phyloP scores from a whole-genome alignment of 2,329 filamentous ascomycete species.

The Ceratocystis smalleyi region DNA sequence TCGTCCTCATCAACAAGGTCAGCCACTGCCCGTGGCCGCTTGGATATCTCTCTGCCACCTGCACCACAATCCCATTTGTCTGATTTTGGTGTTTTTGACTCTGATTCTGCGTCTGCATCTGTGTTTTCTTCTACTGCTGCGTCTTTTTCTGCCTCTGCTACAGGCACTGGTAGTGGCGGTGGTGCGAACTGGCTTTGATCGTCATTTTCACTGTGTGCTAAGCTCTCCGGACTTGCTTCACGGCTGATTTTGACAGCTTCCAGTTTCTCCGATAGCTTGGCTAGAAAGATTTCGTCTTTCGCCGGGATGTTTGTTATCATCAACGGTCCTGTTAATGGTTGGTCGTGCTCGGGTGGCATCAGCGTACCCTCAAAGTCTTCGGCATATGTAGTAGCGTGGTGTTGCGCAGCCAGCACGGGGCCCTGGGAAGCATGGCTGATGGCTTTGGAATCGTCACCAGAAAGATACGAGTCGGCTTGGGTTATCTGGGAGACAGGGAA shows the following conservation, averaged over 20 bases:
- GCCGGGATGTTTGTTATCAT: conserved; percentile 41
- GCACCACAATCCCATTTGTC: not conserved
- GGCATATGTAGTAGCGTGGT: not conserved
- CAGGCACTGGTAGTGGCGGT: conserved; percentile 17
- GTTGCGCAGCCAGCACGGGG: not conserved
- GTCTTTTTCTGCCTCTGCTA: not conserved
- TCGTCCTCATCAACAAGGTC: conserved; percentile 18
- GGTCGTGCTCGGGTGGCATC: conserved; percentile 31
- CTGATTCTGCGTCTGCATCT: not conserved
- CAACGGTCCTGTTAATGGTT: conserved; percentile 35
- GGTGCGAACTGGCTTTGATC: conserved; percentile 4
- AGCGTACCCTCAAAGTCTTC: conserved; percentile 20
- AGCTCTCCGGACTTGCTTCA: conserved; percentile 21
- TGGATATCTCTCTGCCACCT: not conserved
- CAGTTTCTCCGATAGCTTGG: conserved; percentile 35
- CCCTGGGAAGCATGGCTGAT: not conserved
- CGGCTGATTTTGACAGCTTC: conserved; percentile 33
- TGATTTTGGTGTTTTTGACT: not conserved
- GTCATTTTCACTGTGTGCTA: not conserved
- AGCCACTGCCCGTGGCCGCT: not conserved
- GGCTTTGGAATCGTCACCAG: not conserved
- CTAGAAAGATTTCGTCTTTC: conserved; percentile 40
- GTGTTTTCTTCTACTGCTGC: not conserved
- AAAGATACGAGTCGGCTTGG: not conserved
- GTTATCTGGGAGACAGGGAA: not conserved